Conservation (phyloP, 2,329 filamentous ascomycete genomes). For the Calonectria pauciramosa region DNA sequence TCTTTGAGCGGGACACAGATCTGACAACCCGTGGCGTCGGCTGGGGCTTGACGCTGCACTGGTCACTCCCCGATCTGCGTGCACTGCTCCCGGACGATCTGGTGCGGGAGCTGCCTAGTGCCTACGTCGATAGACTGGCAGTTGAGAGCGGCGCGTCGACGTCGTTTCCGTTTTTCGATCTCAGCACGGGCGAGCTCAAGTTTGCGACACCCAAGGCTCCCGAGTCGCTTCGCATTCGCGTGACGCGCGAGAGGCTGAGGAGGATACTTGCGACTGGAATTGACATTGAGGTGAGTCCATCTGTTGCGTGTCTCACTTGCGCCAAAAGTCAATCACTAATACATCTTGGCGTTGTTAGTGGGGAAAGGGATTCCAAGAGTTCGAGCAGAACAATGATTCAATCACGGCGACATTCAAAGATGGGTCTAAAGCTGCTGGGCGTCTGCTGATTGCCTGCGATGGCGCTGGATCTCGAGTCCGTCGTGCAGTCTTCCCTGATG, state of each 20-base stretch:
- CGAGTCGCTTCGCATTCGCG: constrained; percentile 60
- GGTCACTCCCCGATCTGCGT: constrained; percentile 68
- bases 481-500: constrained; percentile 51
- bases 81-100: constrained; percentile 64
- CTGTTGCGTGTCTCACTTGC: background rate
- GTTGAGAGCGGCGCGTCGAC: constrained; percentile 61
- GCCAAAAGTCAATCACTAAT: fast-evolving
- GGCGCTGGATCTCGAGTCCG: constrained; percentile 62
- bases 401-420: constrained; percentile 63
- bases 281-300: constrained; percentile 58
- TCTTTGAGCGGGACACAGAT: constrained; percentile 67
- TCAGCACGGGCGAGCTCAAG: constrained; percentile 61
- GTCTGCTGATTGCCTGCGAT: constrained; percentile 65
- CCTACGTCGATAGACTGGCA: constrained; percentile 67
- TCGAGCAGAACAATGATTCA: constrained; percentile 47
- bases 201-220: constrained; percentile 58
- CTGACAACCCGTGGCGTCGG: constrained; percentile 64
- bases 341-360: constrained; percentile 49
- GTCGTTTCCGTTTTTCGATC: constrained; percentile 68
- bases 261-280: constrained; percentile 60
- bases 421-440: constrained; percentile 55
- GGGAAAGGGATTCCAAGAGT: constrained; percentile 51
- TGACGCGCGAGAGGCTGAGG: constrained; percentile 62
- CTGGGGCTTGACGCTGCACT: constrained; percentile 76
- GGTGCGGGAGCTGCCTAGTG: constrained; percentile 59